phyloP scores from a whole-genome alignment of 108 stramenopile genomes.

The Conticribra guillardii region DNA sequence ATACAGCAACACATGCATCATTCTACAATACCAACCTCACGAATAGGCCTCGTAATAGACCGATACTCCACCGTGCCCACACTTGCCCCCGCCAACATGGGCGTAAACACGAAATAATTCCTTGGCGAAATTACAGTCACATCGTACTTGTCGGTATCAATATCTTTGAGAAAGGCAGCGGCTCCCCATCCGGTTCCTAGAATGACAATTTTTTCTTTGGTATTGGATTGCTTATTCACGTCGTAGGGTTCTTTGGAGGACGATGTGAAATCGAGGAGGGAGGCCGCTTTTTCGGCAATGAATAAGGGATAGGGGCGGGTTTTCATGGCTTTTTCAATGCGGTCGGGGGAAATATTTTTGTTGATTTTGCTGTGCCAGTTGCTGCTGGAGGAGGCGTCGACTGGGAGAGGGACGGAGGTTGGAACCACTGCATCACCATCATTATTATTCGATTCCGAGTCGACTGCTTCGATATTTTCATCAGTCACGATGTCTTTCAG shows the following conservation, averaged over 20 bases:
- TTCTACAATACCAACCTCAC: constrained; percentile 62
- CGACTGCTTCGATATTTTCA: not conserved
- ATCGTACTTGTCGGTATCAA: constrained; percentile 84
- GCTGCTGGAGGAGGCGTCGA: not conserved
- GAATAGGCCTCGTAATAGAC: constrained; percentile 92
- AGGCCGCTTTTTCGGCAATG: constrained; percentile 81
- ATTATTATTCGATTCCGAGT: not conserved
- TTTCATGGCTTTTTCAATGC: constrained; percentile 63
- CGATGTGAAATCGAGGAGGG: constrained; percentile 51
- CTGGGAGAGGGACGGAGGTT: too few species aligned
- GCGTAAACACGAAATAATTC: constrained; percentile 95
- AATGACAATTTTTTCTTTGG: constrained; percentile 82
- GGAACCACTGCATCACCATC: not conserved
- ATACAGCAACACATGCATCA: not conserved
- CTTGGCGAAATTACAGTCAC: constrained; percentile 91
- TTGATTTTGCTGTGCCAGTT: not conserved
- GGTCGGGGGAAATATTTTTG: constrained; percentile 3
- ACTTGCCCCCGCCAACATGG: constrained; percentile 95
- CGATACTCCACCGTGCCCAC: constrained; percentile 94
- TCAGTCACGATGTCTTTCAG: not conserved
- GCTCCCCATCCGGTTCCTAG: constrained; percentile 95
- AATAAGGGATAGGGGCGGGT: constrained; percentile 83
- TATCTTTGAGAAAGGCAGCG: constrained; percentile 86
- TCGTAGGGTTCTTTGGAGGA: not conserved
- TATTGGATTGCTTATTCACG: not conserved